Conservation (phyloP, 495 filamentous ascomycete species). For the Aspergillus wentii region DNA sequence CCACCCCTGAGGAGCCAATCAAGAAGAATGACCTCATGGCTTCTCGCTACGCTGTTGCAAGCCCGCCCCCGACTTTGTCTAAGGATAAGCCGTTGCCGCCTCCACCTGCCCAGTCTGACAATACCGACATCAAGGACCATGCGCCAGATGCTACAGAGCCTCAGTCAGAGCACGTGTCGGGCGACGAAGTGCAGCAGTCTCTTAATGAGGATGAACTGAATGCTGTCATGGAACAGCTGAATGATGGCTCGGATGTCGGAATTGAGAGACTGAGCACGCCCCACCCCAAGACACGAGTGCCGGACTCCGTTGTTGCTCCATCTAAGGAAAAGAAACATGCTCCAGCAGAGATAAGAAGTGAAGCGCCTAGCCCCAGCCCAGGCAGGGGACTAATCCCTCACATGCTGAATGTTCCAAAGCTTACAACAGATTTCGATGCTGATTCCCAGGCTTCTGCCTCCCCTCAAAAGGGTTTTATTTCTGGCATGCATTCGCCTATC, state of each 20-base stretch:
- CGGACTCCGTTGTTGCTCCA: slow-evolving; percentile 35
- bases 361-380: slow-evolving; percentile 73
- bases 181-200: slow-evolving; percentile 29
- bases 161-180: slow-evolving; percentile 16
- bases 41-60: slow-evolving; percentile 34
- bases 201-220: slow-evolving; percentile 78
- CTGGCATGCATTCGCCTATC: slow-evolving; percentile 49
- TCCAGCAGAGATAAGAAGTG: slow-evolving; percentile 55
- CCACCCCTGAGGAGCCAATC: slow-evolving; percentile 4
- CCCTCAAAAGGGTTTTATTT: slow-evolving; percentile 32
- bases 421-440: slow-evolving; percentile 39
- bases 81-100: slow-evolving; percentile 11
- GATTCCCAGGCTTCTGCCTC: slow-evolving; percentile 35
- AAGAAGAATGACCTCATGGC: slow-evolving; percentile 28
- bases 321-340: slow-evolving; percentile 54
- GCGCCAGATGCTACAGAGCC: slow-evolving; percentile 6
- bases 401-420: slow-evolving; percentile 39
- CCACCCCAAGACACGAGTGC: slow-evolving; percentile 25
- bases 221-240: slow-evolving; percentile 77
- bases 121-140: slow-evolving; percentile 1
- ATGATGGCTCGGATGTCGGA: slow-evolving; percentile 66
- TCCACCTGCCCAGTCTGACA: slow-evolving; percentile 4
- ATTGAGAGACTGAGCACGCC: slow-evolving; percentile 57
- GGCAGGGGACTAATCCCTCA: slow-evolving; percentile 48
- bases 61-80: slow-evolving; percentile 13